A percentile compares a stretch with the other conserved stretches of the same genome.
Evolutionary conservation across 2,329 filamentous ascomycete species (phyloP).

Genomic region (Ascochyta viciae-villosae): DNA sequence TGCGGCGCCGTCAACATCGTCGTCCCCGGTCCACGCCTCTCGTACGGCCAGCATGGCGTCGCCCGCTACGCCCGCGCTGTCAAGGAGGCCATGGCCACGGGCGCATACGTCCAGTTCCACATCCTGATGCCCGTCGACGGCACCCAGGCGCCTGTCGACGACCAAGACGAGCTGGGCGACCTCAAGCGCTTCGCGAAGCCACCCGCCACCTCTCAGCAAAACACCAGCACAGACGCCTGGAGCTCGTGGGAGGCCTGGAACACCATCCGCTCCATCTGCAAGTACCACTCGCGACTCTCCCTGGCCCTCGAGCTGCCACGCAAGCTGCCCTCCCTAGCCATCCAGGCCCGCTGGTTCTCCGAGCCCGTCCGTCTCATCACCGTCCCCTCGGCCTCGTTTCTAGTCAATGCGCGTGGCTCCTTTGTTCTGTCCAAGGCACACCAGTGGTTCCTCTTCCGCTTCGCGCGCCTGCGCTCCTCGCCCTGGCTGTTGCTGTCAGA

Average conservation of each 20-base stretch:
- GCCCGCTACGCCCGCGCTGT: slow-evolving; percentile 84
- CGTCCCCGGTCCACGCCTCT: slow-evolving; percentile 76
- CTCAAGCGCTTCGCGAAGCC: slow-evolving; percentile 58
- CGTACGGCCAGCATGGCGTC: slow-evolving; percentile 64
- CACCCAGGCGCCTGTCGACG: slow-evolving; percentile 62
- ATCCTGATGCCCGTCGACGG: slow-evolving; percentile 86
- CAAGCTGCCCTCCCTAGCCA: slow-evolving; percentile 61
- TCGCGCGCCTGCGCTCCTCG: slow-evolving; percentile 63
- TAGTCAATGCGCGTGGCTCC: slow-evolving; percentile 65
- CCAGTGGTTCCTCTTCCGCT: slow-evolving; percentile 63
- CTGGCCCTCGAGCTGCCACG: slow-evolving; percentile 69
- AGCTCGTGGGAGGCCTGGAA: slow-evolving; percentile 95
- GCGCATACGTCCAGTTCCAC: slow-evolving; percentile 78
- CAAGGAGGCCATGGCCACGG: slow-evolving; percentile 77
- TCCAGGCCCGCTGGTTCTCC: slow-evolving; percentile 69
- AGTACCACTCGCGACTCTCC: slow-evolving; percentile 80
- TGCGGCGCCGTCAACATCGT: slow-evolving; percentile 87
- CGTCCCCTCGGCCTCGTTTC: slow-evolving; percentile 61
- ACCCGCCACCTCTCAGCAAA: slow-evolving; percentile 47
- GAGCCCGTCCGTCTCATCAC: slow-evolving; percentile 66
- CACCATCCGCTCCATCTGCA: slow-evolving; percentile 81
- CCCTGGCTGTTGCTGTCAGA: slow-evolving; percentile 69
- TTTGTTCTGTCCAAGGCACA: slow-evolving; percentile 65
- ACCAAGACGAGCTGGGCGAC: slow-evolving; percentile 59
- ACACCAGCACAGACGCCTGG: slow-evolving; percentile 66